These are phyloP conservation scores for Beauveria caledonica DNA, from an alignment of 2,329 filamentous ascomycete species.

Conservation along the genomic window DNA sequence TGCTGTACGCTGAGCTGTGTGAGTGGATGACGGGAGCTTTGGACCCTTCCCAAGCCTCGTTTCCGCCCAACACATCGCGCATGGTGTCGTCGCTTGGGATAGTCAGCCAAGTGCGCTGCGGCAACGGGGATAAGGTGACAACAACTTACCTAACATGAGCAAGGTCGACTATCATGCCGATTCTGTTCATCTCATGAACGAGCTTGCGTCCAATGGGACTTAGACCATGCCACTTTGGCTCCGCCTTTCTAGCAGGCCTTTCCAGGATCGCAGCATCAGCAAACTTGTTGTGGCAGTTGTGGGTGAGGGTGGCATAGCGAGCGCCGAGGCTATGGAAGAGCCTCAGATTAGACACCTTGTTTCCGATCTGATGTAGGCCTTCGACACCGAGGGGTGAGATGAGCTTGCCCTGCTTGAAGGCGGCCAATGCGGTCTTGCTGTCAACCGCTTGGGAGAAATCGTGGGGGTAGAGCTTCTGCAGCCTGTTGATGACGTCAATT, in stretches of 20 bases:
- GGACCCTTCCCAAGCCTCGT: conserved; percentile 59
- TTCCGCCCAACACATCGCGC: conserved; percentile 66
- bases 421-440: conserved; percentile 51
- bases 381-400: conserved; percentile 77
- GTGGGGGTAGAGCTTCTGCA: conserved; percentile 55
- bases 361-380: conserved; percentile 89
- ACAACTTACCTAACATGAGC: conserved; percentile 50
- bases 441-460: conserved; percentile 60
- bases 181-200: conserved; percentile 82
- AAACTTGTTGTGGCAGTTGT: conserved; percentile 88
- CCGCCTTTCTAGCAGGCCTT: conserved; percentile 38
- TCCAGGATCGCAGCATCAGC: conserved; percentile 72
- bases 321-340: conserved; percentile 71
- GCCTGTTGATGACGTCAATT: conserved; percentile 62
- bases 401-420: conserved; percentile 54
- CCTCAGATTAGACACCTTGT: conserved; percentile 67
- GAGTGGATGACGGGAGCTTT: conserved; percentile 80
- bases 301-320: conserved; percentile 80
- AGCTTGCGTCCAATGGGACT: conserved; percentile 60
- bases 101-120: not conserved
- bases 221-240: conserved; percentile 62
- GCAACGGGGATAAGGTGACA: too few relatives aligned
- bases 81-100: conserved; percentile 61
- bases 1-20: conserved; percentile 70
- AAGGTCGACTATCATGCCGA: conserved; percentile 91